Percentiles rank a stretch among this genome's conserved stretches.
Conservation (phyloP, 1,139 yeast genomes). For the Trichomonascaceae sp. region DNA sequence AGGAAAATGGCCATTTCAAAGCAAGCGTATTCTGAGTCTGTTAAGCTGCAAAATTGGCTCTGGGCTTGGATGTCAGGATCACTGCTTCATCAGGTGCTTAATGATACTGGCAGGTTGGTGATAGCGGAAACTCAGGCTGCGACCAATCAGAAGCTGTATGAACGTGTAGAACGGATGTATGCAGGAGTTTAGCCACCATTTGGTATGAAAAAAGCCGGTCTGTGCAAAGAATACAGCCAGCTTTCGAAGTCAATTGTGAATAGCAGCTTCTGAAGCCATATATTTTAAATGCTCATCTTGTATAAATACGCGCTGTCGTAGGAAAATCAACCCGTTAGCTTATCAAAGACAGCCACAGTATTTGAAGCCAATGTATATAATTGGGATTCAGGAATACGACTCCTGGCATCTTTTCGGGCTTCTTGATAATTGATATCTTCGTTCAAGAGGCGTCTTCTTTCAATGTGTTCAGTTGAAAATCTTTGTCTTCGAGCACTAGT, state of each 20-base stretch:
- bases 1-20: background rate
- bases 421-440: slow-evolving; percentile 2
- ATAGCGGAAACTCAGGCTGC: slow-evolving; percentile 6
- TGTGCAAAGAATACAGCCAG: no score
- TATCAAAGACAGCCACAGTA: background rate
- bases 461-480: background rate
- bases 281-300: background rate
- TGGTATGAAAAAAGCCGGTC: no score
- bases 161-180: background rate
- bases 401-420: slow-evolving; percentile 7
- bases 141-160: slow-evolving; percentile 2
- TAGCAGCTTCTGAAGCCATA: no score
- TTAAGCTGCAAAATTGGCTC: slow-evolving; percentile 8
- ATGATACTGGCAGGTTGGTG: background rate
- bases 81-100: slow-evolving; percentile 1
- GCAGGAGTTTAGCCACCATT: background rate
- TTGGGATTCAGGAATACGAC: background rate
- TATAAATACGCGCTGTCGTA: background rate
- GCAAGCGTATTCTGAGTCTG: slow-evolving; percentile 6
- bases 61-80: slow-evolving; percentile 9
- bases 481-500: background rate
- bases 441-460: background rate
- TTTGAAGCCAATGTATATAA: background rate
- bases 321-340: background rate
- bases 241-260: no score